Conservation (phyloP, 192 early-diverging fungal species). For the Chytriomyces sp. region DNA sequence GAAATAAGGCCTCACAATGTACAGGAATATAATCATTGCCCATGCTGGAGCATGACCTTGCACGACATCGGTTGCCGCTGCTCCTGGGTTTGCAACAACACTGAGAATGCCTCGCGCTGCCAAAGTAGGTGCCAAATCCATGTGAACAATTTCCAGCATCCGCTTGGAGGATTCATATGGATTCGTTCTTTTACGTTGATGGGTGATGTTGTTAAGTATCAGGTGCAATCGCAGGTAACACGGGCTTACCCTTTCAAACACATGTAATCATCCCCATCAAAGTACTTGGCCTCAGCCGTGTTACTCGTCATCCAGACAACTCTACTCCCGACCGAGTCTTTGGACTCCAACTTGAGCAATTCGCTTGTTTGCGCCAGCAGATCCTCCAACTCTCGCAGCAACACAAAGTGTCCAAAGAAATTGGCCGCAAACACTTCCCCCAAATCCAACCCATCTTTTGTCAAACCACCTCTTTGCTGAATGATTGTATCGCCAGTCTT, state of each 20-base stretch:
- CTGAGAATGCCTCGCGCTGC: constrained; percentile 34
- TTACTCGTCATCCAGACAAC: constrained; percentile 56
- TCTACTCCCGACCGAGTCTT: constrained; percentile 3
- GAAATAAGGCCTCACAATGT: constrained; percentile 24
- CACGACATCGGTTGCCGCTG: constrained; percentile 39
- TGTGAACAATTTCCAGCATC: constrained; percentile 47
- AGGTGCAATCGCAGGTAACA: background rate
- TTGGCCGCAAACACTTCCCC: constrained; percentile 60
- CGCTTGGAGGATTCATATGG: constrained; percentile 62
- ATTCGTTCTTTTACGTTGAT: constrained; percentile 19
- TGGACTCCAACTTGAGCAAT: constrained; percentile 25
- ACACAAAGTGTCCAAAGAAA: constrained; percentile 57
- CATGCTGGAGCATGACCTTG: constrained; percentile 30
- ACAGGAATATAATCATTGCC: constrained; percentile 18
- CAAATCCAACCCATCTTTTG: constrained; percentile 41
- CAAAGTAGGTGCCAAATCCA: constrained; percentile 35
- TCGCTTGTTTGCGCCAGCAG: constrained; percentile 30
- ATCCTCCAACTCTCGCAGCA: constrained; percentile 40
- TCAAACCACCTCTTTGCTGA: constrained; percentile 47
- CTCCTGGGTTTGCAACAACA: constrained; percentile 53
- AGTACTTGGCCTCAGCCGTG: constrained; percentile 45
- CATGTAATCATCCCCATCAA: constrained; percentile 47
- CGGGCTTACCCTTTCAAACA: constrained; percentile 45
- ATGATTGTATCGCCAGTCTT: constrained; percentile 51
- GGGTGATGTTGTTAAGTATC: background rate